Conservation (phyloP, 2,329 filamentous ascomycete species). For the Aspergillus flavus region DNA sequence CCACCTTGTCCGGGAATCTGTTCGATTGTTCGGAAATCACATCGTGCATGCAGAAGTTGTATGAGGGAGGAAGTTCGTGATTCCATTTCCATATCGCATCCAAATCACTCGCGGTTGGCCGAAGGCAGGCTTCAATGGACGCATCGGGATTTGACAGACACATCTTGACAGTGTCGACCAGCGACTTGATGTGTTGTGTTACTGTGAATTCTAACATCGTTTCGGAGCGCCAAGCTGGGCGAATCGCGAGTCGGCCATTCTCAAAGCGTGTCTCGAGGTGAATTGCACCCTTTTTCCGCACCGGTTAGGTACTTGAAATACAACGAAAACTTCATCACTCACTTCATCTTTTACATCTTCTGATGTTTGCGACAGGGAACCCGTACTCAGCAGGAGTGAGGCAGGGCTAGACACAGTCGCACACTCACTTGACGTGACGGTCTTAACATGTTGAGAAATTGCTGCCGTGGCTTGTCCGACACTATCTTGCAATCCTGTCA, state of each 20-base stretch:
- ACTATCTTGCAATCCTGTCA: constrained; percentile 35
- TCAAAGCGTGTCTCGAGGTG: constrained; percentile 37
- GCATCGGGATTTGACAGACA: constrained; percentile 33
- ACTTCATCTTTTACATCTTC: constrained; percentile 27
- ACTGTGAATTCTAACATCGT: constrained; percentile 49
- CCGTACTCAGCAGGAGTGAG: constrained; percentile 30
- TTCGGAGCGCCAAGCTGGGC: constrained; percentile 46
- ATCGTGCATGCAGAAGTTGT: constrained; percentile 52
- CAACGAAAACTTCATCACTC: constrained; percentile 1
- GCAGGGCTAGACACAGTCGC: background rate
- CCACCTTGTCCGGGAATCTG: constrained; percentile 28
- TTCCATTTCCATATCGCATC: constrained; percentile 54
- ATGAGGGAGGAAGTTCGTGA: constrained; percentile 45
- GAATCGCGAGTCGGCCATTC: constrained; percentile 35
- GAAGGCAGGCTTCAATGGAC: constrained; percentile 37
- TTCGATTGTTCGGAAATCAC: constrained; percentile 40
- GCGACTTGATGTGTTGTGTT: constrained; percentile 44
- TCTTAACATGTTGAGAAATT: constrained; percentile 30
- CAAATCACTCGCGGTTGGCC: constrained; percentile 41
- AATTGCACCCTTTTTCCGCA: constrained; percentile 30
- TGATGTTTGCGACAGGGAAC: constrained; percentile 19
- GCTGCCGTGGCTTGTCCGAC: constrained; percentile 29
- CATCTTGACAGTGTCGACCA: constrained; percentile 45
- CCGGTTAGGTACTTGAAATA: background rate
- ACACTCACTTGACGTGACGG: constrained; percentile 7